Conservation (phyloP, 495 filamentous ascomycete species). For the Aspergillus indologenus region DNA sequence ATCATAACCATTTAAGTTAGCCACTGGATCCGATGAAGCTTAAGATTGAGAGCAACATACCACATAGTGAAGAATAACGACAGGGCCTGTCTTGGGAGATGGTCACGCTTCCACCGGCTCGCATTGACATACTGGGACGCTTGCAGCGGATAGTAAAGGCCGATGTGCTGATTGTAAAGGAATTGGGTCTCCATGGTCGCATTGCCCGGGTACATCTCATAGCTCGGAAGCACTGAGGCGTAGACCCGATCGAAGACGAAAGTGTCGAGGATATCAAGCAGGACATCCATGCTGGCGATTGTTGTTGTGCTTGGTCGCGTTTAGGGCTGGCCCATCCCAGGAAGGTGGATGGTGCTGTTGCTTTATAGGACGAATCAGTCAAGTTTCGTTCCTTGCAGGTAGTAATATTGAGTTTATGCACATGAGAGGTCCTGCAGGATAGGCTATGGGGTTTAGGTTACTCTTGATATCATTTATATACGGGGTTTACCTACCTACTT, state of each 20-base stretch:
- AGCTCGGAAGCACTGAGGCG: constrained; percentile 55
- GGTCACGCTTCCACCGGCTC: constrained; percentile 67
- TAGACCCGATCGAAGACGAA: constrained; percentile 73
- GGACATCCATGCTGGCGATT: constrained; percentile 66
- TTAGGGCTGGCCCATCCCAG: not conserved
- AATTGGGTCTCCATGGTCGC: not conserved
- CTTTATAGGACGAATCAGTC: not conserved
- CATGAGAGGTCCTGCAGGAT: not conserved
- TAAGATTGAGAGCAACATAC: constrained; percentile 42
- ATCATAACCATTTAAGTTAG: too few relatives aligned
- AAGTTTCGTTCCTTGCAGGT: not conserved
- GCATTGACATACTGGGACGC: constrained; percentile 67
- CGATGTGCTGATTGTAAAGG: constrained; percentile 17
- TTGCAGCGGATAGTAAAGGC: constrained; percentile 46
- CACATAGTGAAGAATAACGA: constrained; percentile 72
- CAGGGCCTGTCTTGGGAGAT: constrained; percentile 63
- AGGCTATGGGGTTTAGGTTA: not conserved
- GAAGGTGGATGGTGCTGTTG: not conserved
- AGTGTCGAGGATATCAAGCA: constrained; percentile 74
- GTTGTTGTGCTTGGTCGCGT: not conserved
- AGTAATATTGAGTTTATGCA: not conserved
- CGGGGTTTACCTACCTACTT: constrained; percentile 1
- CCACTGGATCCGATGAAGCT: too few relatives aligned
- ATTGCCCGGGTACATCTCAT: not conserved
- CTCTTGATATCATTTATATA: not conserved